A percentile compares a stretch with the other conserved stretches of the same genome.
Evolutionary conservation across 495 filamentous ascomycete species (phyloP).

Genomic region (Penicillium ochrochloron): DNA sequence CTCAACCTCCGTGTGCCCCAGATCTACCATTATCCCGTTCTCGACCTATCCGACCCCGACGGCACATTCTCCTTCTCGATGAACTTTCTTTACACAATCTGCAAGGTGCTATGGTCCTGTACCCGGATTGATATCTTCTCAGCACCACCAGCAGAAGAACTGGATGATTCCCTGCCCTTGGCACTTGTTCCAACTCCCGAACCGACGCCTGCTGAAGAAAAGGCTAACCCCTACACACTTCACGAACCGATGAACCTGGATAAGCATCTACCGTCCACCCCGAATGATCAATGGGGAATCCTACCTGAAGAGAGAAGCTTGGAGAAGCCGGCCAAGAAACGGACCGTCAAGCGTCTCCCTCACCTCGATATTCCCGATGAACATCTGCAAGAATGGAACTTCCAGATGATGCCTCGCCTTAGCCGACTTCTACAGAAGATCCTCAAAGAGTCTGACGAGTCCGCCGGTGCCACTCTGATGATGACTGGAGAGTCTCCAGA

Average conservation of each 20-base stretch:
- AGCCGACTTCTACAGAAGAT: slow-evolving; percentile 70
- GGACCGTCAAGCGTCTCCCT: slow-evolving; percentile 50
- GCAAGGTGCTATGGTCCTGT: slow-evolving; percentile 50
- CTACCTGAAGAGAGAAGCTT: slow-evolving; percentile 32
- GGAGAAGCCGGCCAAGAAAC: slow-evolving; percentile 44
- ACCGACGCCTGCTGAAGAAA: slow-evolving; percentile 33
- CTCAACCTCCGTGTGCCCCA: slow-evolving; percentile 48
- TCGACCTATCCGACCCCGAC: slow-evolving; percentile 52
- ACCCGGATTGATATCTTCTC: slow-evolving; percentile 52
- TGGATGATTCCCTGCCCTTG: slow-evolving; percentile 52
- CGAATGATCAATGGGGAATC: slow-evolving; percentile 31
- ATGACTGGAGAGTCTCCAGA: slow-evolving; percentile 71
- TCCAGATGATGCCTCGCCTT: slow-evolving; percentile 69
- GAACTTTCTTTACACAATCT: slow-evolving; percentile 54
- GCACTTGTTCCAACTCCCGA: slow-evolving; percentile 48
- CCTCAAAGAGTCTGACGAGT: slow-evolving; percentile 63
- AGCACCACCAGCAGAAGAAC: slow-evolving; percentile 47
- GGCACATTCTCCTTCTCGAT: slow-evolving; percentile 53
- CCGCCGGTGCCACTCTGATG: slow-evolving; percentile 73
- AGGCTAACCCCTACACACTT: slow-evolving; percentile 25
- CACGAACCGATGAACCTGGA: slow-evolving; percentile 28
- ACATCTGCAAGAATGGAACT: slow-evolving; percentile 72
- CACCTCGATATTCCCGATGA: slow-evolving; percentile 60
- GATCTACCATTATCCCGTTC: slow-evolving; percentile 53
- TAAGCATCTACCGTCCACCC: slow-evolving; percentile 30